A percentile compares a stretch with the other conserved stretches of the same genome.
These are phyloP conservation scores for Macadamia tetraphylla DNA, from an alignment of 164 flowering plant species.

Conservation along the genomic window DNA sequence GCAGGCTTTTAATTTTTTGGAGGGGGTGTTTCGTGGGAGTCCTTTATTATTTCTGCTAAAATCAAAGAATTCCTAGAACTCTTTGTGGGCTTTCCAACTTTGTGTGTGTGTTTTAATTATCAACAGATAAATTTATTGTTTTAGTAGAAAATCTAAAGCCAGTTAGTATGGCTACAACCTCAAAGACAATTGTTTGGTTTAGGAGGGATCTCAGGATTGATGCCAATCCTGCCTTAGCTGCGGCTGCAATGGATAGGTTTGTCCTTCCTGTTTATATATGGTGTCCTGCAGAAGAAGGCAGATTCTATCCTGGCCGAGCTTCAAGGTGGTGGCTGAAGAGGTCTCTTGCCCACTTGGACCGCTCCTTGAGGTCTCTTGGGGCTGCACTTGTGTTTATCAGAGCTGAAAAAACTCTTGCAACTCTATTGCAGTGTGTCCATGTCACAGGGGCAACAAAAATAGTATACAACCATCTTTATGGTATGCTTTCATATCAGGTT, in stretches of 20 bases:
- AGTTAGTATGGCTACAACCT: conserved; percentile 32
- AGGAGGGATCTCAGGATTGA: conserved; percentile 93
- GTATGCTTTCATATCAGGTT: conserved; percentile 24
- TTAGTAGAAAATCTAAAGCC: too few species aligned
- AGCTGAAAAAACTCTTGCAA: conserved; percentile 55
- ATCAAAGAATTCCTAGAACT: too few species aligned
- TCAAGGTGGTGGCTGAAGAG: conserved; percentile 98
- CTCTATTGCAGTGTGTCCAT: conserved; percentile 55
- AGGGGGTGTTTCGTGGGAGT: too few species aligned
- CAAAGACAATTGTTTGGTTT: conserved; percentile 83
- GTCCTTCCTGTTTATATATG: conserved; percentile 81
- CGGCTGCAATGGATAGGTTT: conserved; percentile 72
- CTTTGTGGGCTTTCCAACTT: too few species aligned
- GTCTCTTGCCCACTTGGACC: conserved; percentile 65
- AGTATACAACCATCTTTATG: conserved; percentile 82
- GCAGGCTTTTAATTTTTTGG: too few species aligned
- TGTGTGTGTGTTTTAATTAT: too few species aligned
- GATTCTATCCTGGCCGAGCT: conserved; percentile 81
- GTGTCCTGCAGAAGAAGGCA: conserved; percentile 91
- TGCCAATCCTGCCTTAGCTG: conserved; percentile 85
- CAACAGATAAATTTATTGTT: too few species aligned
- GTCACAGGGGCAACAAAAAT: conserved; percentile 72
- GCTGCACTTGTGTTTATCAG: conserved; percentile 53
- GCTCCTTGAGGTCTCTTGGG: conserved; percentile 72
- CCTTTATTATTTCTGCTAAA: too few species aligned